These are phyloP conservation scores for Tinospora cordifolia DNA, from an alignment of 164 flowering plant genomes.

Conservation along the genomic window DNA sequence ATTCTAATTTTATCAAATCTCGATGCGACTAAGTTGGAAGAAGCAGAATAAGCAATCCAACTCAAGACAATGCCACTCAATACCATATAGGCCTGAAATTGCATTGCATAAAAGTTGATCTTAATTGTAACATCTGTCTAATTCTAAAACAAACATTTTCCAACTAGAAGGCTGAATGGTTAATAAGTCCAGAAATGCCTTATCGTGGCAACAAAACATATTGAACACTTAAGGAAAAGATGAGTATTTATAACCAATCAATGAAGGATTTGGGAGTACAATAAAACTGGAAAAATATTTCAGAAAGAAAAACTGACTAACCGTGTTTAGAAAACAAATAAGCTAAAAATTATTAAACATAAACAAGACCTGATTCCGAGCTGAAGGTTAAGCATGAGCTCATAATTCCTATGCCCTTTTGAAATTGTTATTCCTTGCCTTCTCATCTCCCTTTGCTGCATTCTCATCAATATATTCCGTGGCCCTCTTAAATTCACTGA, in stretches of 20 bases:
- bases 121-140: no score
- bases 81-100: no score
- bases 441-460: constrained; percentile 19
- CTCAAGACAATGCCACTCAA: no score
- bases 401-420: constrained; percentile 37
- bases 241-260: neutral
- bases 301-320: neutral
- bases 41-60: no score
- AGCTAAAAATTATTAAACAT: neutral
- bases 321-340: neutral
- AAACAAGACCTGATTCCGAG: constrained; percentile 30
- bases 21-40: no score
- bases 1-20: no score
- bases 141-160: no score
- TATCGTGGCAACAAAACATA: neutral
- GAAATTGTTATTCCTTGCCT: constrained; percentile 53
- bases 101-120: no score
- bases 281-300: neutral
- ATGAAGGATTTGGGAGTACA: neutral
- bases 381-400: constrained; percentile 41
- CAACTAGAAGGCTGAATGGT: no score
- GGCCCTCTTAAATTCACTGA: constrained; percentile 4
- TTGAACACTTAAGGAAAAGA: neutral
- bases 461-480: constrained; percentile 22
- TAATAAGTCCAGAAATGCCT: neutral